Percentiles rank a stretch among this genome's conserved stretches.
Evolutionary conservation across 306 rosid genomes (phyloP).

Genomic region (Cucumis hystrix): DNA sequence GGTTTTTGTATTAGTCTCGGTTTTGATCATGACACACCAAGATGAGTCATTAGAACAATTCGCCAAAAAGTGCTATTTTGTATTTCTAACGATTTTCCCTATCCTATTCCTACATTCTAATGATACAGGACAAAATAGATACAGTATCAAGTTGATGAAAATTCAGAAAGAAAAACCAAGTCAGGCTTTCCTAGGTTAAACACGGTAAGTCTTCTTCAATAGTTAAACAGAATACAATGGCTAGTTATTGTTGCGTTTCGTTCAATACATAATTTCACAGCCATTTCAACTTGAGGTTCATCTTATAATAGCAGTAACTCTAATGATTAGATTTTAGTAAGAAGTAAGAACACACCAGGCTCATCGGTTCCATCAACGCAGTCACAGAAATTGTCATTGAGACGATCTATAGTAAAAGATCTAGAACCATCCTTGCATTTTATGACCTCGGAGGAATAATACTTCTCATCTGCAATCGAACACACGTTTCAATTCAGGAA

Average conservation of each 20-base stretch:
- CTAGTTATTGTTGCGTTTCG: not conserved
- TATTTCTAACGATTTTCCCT: too few species aligned
- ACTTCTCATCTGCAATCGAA: conserved; percentile 57
- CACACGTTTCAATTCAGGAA: conserved; percentile 7
- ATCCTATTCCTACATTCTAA: not conserved
- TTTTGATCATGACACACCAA: too few species aligned
- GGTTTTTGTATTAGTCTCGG: too few species aligned
- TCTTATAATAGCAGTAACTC: not conserved
- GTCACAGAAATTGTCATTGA: conserved; percentile 75
- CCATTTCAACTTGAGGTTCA: not conserved
- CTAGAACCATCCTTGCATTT: conserved; percentile 65
- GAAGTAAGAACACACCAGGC: conserved; percentile 31
- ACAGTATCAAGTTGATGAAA: not conserved
- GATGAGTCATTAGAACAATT: too few species aligned
- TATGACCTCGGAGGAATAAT: conserved; percentile 41
- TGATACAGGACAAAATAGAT: not conserved
- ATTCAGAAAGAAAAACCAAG: not conserved
- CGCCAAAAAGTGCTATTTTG: too few species aligned
- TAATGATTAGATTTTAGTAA: not conserved
- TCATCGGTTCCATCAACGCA: conserved; percentile 90
- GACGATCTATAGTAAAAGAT: conserved; percentile 57
- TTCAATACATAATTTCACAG: not conserved
- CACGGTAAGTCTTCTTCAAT: not conserved
- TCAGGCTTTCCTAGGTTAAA: not conserved
- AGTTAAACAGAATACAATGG: not conserved